A percentile compares a stretch with the other conserved stretches of the same genome.
Conservation (phyloP, 805 yeast species). For the Yarrowia bubula region DNA sequence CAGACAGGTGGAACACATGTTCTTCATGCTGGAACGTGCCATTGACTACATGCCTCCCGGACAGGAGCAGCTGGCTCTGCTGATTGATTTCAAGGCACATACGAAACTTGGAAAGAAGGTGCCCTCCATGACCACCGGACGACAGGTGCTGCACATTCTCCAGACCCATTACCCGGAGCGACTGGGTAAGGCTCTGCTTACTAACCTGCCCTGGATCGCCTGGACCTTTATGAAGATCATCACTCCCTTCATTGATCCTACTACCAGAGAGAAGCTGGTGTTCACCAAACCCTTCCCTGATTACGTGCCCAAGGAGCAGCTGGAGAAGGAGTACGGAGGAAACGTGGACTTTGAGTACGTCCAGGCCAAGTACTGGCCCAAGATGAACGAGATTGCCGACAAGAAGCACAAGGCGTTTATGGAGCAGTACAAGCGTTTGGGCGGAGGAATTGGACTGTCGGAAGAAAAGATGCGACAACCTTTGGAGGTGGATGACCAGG, state of each 20-base stretch:
- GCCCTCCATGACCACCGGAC: conserved; percentile 86
- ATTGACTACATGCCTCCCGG: conserved; percentile 96
- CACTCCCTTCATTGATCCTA: conserved; percentile 94
- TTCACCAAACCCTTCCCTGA: conserved; percentile 84
- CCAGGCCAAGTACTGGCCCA: conserved; percentile 79
- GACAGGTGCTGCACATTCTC: conserved; percentile 86
- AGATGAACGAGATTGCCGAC: conserved; percentile 58
- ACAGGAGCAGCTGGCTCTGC: conserved; percentile 86
- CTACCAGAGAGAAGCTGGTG: conserved; percentile 89
- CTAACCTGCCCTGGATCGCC: conserved; percentile 91
- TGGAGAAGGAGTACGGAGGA: conserved; percentile 86
- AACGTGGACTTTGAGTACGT: conserved; percentile 75
- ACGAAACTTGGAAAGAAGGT: conserved; percentile 62
- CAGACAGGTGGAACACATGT: conserved; percentile 94
- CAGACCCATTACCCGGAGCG: conserved; percentile 98
- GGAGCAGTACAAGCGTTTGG: conserved; percentile 67
- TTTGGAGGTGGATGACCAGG: not conserved
- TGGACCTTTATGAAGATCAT: conserved; percentile 89
- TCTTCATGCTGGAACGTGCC: conserved; percentile 85
- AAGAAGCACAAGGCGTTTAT: conserved; percentile 61
- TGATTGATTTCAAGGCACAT: conserved; percentile 88
- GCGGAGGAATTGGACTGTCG: conserved; percentile 71
- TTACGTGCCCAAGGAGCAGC: conserved; percentile 76
- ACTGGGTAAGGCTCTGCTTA: conserved; percentile 84
- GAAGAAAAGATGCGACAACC: conserved; percentile 67